Conservation (phyloP, 139 green algal genomes). For the Chara braunii region DNA sequence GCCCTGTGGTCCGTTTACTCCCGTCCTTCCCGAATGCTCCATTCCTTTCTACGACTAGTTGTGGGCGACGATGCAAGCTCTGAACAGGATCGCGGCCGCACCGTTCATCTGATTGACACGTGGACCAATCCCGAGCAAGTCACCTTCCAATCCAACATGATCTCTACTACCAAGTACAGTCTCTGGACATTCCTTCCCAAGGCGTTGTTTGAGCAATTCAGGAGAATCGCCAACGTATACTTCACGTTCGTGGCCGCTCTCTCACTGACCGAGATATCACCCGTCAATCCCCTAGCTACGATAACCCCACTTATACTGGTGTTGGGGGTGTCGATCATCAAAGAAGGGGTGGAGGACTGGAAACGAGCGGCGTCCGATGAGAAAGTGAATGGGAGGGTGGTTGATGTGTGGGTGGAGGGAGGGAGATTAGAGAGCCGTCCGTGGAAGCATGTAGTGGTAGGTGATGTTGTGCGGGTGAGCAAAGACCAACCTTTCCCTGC, state of each 20-base stretch:
- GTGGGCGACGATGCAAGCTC: no score
- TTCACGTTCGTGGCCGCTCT: conserved; percentile 52
- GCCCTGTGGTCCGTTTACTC: no score
- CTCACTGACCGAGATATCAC: conserved; percentile 26
- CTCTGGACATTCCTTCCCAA: conserved; percentile 67
- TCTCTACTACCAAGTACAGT: conserved; percentile 73
- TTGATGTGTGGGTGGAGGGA: neutral
- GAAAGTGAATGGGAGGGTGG: neutral
- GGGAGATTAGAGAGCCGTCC: neutral
- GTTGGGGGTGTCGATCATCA: conserved; percentile 67
- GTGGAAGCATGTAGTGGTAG: conserved; percentile 28
- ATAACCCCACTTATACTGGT: conserved; percentile 61
- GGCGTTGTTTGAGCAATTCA: conserved; percentile 70
- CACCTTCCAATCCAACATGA: no score
- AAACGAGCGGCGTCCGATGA: neutral
- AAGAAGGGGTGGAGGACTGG: conserved; percentile 49
- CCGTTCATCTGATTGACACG: no score
- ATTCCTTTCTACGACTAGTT: no score
- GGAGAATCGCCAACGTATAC: conserved; percentile 72
- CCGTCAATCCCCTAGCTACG: conserved; percentile 8
- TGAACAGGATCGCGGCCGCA: no score
- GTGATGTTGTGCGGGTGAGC: conserved; percentile 31
- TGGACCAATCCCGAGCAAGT: no score
- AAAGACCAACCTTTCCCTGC: conserved; percentile 55
- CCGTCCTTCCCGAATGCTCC: no score